Evolutionary conservation across 2,329 filamentous ascomycete genomes (phyloP), one percentile per base, ranked within the genome.

Genomic region (Apiospora rasikravindrae): DNA sequence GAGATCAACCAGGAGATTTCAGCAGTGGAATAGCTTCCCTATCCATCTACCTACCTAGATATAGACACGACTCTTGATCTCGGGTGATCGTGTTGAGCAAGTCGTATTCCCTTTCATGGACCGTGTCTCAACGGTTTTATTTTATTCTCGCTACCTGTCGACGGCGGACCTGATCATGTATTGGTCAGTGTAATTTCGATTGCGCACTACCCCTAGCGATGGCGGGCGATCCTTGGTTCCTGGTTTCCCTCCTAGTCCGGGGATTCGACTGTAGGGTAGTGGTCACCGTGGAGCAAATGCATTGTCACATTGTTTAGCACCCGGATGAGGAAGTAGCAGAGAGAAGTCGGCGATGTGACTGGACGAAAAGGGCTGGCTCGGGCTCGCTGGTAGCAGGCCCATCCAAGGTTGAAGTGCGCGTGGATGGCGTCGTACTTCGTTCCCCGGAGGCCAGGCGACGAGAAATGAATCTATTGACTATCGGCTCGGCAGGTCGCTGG

Each of bases 321-420:
- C 57, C 22, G 33, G 57, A 64, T 64, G 53, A 64, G 57, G 57
- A 64, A 64, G 57, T n/a, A 64, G 57, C 57, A 64, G 33, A 64
- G 57, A 40, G 33, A 64, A 37, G 57, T 37, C 57, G 33, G 33
- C 57, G 57, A 64, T 40, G 33, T 64, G 29, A 64, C 57, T 64
- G 57, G 57, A 40, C 22, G 33, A n/a, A 11, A 11, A n/a, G 57
- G 57, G 19, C 57, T n/a, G 19, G 57, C 57, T 40, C 33, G 22
- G 8, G 57, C 57, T 64, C 10, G 22, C 57, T 64, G 57, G 53
- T 11, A 64, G 24, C 57, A 37, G n/a, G 57, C 33, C 33, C 29
- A 37, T n/a, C 57, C 57, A 64, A 64, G 57, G 57, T 64, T 64
- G 57, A 40, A n/a, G 57, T 3, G 57, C 10, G 57, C 19, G 10